These are phyloP conservation scores for Coelastrella sp. DNA, from an alignment of 139 green algal species.

Conservation along the genomic window DNA sequence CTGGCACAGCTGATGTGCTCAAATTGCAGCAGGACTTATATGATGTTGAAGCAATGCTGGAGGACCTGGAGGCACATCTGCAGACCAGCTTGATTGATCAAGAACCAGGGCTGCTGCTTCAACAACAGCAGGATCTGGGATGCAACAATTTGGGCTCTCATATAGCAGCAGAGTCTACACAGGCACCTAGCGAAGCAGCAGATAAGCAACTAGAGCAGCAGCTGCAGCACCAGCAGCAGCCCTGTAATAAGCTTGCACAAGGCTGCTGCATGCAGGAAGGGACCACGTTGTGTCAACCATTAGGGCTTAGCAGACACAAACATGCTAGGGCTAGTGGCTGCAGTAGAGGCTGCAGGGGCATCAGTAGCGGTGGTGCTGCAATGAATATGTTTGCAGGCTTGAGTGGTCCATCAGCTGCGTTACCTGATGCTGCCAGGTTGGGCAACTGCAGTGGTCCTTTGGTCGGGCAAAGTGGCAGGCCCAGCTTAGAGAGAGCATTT, in stretches of 20 bases:
- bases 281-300: neutral
- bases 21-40: neutral
- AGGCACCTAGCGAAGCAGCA: neutral
- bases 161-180: neutral
- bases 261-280: neutral
- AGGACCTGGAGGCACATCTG: too few species aligned
- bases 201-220: neutral
- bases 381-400: too few species aligned
- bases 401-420: too few species aligned
- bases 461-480: neutral
- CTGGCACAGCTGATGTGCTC: neutral
- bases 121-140: conserved; percentile 2
- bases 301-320: neutral
- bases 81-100: too few species aligned
- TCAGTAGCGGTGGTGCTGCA: too few species aligned
- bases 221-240: conserved; percentile 11
- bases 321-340: neutral
- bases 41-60: neutral
- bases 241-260: neutral
- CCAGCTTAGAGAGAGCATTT: conserved; percentile 6
- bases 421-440: neutral
- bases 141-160: too few species aligned
- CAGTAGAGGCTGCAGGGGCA: neutral
- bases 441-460: neutral
- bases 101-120: neutral